These are phyloP conservation scores for Nadsonia fulvescens DNA, from an alignment of 805 yeast species.

Conservation along the genomic window DNA sequence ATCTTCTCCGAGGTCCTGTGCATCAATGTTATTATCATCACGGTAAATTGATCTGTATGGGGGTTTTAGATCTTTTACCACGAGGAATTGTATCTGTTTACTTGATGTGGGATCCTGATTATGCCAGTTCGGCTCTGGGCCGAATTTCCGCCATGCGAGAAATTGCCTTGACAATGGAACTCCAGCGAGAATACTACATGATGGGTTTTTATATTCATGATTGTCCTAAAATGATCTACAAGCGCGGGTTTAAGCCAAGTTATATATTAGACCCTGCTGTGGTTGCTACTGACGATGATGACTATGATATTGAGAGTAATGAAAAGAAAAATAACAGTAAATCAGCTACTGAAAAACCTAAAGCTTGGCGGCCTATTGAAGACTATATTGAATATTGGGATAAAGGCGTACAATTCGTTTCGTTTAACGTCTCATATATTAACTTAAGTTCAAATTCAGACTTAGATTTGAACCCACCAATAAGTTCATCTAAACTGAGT, in stretches of 20 bases:
- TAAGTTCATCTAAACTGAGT: no score
- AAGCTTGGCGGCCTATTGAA: no score
- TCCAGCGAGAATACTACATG: constrained; percentile 41
- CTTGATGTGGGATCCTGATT: constrained; percentile 77
- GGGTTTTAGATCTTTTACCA: constrained; percentile 63
- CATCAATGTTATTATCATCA: constrained; percentile 67
- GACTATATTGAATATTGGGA: no score
- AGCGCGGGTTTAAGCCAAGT: constrained; percentile 35
- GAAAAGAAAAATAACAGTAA: not conserved
- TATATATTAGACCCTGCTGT: constrained; percentile 19
- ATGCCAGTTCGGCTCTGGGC: constrained; percentile 51
- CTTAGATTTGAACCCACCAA: no score
- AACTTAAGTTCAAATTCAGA: no score
- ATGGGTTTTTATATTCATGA: constrained; percentile 68
- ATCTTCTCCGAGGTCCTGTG: constrained; percentile 31
- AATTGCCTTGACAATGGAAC: constrained; percentile 31
- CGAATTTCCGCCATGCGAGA: constrained; percentile 63
- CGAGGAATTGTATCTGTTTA: constrained; percentile 57
- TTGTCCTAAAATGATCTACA: constrained; percentile 70
- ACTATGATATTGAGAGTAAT: not conserved
- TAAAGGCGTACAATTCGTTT: no score
- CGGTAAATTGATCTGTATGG: constrained; percentile 48
- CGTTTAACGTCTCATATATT: no score
- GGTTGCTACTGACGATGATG: constrained; percentile 2
- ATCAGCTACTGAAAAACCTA: no score